Conservation (phyloP, 1,284 basidiomycete species). For the Austroboletus olivaceoglutinosus region DNA sequence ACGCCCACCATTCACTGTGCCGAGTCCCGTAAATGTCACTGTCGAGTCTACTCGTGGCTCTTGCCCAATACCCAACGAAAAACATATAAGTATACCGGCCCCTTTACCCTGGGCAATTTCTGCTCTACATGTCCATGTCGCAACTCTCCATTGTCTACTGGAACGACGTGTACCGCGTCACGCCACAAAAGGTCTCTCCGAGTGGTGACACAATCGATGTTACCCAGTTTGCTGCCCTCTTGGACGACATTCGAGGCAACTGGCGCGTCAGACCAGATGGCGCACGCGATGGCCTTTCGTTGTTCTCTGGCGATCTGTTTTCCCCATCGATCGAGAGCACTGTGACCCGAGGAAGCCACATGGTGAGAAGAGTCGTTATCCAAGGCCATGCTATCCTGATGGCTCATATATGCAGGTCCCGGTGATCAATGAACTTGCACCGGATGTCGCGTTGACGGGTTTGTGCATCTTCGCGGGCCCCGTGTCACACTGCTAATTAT, state of each 20-base stretch:
- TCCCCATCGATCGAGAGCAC: slow-evolving; percentile 84
- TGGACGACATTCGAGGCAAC: slow-evolving; percentile 54
- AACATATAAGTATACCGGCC: slow-evolving; percentile 1
- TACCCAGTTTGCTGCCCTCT: slow-evolving; percentile 65
- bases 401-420: slow-evolving; percentile 58
- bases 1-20: too few relatives aligned
- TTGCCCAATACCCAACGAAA: slow-evolving; percentile 5
- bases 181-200: slow-evolving; percentile 60
- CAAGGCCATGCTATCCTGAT: background rate
- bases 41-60: too few relatives aligned
- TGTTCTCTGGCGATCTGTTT: slow-evolving; percentile 90
- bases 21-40: background rate
- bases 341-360: slow-evolving; percentile 88
- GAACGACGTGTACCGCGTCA: slow-evolving; percentile 77
- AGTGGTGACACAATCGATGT: slow-evolving; percentile 68
- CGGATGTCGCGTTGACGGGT: slow-evolving; percentile 70
- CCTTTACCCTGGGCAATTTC: background rate
- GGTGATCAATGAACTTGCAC: slow-evolving; percentile 71
- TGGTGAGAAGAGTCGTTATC: slow-evolving; percentile 53
- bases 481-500: background rate
- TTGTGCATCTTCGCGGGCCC: background rate
- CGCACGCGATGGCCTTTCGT: slow-evolving; percentile 66
- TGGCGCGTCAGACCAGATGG: slow-evolving; percentile 54
- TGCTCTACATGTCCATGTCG: slow-evolving; percentile 20
- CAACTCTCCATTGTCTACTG: slow-evolving; percentile 50